Conservation (phyloP, 495 filamentous ascomycete species). For the Annulohypoxylon maeteangense region DNA sequence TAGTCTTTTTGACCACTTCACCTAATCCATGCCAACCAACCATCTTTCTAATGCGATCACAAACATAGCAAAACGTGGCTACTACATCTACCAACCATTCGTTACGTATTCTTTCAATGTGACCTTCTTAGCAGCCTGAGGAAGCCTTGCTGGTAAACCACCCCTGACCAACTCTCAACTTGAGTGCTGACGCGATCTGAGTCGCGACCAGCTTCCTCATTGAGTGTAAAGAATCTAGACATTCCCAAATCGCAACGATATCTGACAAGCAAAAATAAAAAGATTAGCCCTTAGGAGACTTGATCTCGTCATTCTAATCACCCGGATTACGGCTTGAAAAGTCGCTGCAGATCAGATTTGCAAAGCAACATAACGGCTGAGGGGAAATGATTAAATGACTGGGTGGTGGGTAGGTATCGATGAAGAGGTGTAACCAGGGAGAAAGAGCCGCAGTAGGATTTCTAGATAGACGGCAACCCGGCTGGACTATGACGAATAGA, state of each 20-base stretch:
- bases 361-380: background rate
- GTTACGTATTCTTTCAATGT: background rate
- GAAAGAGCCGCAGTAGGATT: slow-evolving; percentile 20
- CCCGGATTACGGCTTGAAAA: background rate
- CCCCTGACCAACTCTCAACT: background rate
- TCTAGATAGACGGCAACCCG: slow-evolving; percentile 13
- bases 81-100: slow-evolving; percentile 4
- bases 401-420: slow-evolving; percentile 7
- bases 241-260: background rate
- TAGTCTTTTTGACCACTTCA: slow-evolving; percentile 4
- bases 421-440: slow-evolving; percentile 16
- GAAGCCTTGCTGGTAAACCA: background rate
- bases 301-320: background rate
- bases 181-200: slow-evolving; percentile 5
- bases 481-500: slow-evolving; percentile 18
- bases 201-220: slow-evolving; percentile 9
- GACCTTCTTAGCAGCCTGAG: background rate
- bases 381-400: background rate
- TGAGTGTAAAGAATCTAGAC: background rate
- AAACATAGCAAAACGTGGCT: slow-evolving; percentile 16
- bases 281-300: background rate
- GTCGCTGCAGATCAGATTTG: slow-evolving; percentile 8
- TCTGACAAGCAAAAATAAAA: too few species aligned
- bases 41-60: background rate
- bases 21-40: background rate